Evolutionary conservation across 805 yeast species (phyloP), one percentile per base, ranked within the genome.

Genomic region (Nakazawaea laoshanensis): DNA sequence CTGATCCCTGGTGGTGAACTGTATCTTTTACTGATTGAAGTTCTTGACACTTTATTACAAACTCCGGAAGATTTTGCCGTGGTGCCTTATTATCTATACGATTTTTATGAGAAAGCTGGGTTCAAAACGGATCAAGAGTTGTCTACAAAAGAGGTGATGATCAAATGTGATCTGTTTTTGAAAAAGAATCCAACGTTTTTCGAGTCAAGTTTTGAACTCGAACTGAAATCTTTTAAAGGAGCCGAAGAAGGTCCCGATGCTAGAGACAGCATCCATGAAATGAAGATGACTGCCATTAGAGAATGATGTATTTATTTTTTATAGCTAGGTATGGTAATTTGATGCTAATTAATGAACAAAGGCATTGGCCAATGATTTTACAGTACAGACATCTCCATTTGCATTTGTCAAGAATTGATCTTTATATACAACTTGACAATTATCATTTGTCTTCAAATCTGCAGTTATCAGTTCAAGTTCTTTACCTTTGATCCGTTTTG

Each of bases 21-120:
- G 17, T 87, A 88, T 50, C 84, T 88, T 49, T 61, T 86, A 42
- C 95, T 94, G 1, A 88, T 92, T 49, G 97, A 89, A 52, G 89
- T 87, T 20, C 79, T 92, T 22, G 83, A 85, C 52, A 74, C 76
- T 42, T 61, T 92, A 52, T 87, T 92, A 41, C 83, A 83, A 38
- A 67, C 76, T 39, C 87, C 84, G 51, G 88, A 82, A 42, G 83
- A 82, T 37, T 68, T 89, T 40, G 71, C 86, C 24, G 64, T 76
- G 33, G 78, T 89, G 25, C 97, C 98, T 0, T 55, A 53, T 3
- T 88, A 76, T 43, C 48, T 86, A 24, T 48, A 68, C 45, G 59
- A 59, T 7, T 53, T 80, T 24, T 65, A 67, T 42, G 62, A 68
- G 12, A 57, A 59, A 29, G 62, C 70, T 45, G 69, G 62, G 15